Conservation (phyloP, 139 green algal genomes). For the Pleodorina starrii region DNA sequence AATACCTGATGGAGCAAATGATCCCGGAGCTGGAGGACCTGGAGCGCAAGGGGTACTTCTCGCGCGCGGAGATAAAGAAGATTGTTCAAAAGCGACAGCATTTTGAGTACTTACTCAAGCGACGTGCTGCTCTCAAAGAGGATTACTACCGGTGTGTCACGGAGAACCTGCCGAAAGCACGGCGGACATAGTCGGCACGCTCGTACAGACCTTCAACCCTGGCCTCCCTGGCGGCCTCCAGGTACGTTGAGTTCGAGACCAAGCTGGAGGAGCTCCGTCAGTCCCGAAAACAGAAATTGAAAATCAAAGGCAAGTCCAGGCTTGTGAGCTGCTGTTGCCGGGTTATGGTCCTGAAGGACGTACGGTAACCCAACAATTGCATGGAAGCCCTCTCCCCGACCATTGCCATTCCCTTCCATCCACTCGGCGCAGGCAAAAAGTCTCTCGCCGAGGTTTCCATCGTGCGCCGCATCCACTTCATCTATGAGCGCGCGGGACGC, state of each 20-base stretch:
- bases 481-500: constrained; percentile 88
- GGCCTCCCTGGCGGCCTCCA: constrained; percentile 43
- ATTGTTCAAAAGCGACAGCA: constrained; percentile 85
- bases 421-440: constrained; percentile 71
- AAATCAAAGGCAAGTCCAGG: constrained; percentile 14
- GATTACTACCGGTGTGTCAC: constrained; percentile 82
- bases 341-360: too few relatives aligned
- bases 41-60: constrained; percentile 91
- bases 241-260: constrained; percentile 87
- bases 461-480: constrained; percentile 88
- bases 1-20: constrained; percentile 95
- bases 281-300: constrained; percentile 47
- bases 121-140: constrained; percentile 75
- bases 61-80: constrained; percentile 79
- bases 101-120: constrained; percentile 93
- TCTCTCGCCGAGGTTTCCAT: constrained; percentile 79
- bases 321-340: neutral
- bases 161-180: too few relatives aligned
- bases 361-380: too few relatives aligned
- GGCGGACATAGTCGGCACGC: neutral
- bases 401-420: too few relatives aligned
- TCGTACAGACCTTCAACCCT: too few relatives aligned
- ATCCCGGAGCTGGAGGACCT: constrained; percentile 96
- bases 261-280: constrained; percentile 85
- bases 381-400: too few relatives aligned